Conservation (phyloP, 345 rosid genomes). For the Citrus reticulata region DNA sequence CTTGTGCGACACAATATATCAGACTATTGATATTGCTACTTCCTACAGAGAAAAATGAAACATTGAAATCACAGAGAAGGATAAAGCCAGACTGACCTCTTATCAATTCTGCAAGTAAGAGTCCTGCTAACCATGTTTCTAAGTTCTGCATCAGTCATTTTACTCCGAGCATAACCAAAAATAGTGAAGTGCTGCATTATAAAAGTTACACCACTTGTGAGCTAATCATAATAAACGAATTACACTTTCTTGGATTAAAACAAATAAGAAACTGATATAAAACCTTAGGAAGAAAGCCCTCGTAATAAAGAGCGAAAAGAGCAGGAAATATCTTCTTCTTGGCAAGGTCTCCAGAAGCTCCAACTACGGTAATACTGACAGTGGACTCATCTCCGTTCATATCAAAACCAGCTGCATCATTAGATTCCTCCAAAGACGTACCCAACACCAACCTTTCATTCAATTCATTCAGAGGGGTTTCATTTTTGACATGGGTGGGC, state of each 20-base stretch:
- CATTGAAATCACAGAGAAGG: neutral
- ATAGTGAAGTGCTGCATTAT: constrained; percentile 78
- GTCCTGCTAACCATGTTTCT: constrained; percentile 95
- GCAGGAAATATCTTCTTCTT: constrained; percentile 99
- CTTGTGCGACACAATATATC: neutral
- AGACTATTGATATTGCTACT: neutral
- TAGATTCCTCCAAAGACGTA: constrained; percentile 36
- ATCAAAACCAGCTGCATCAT: constrained; percentile 39
- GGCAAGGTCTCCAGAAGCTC: constrained; percentile 99
- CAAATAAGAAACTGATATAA: constrained; percentile 12
- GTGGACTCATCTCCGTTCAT: constrained; percentile 49
- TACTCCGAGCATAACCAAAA: constrained; percentile 94
- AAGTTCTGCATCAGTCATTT: constrained; percentile 93
- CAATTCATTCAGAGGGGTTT: constrained; percentile 39
- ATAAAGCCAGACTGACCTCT: constrained; percentile 48
- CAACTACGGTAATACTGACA: constrained; percentile 89
- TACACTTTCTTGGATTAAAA: neutral
- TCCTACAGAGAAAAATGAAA: neutral
- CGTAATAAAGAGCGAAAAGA: constrained; percentile 94
- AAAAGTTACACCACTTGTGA: constrained; percentile 8
- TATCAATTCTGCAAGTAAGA: constrained; percentile 92
- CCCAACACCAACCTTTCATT: constrained; percentile 43
- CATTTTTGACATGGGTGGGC: constrained; percentile 32
- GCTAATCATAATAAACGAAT: neutral
- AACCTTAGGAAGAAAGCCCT: constrained; percentile 92